Percentiles rank a stretch among this genome's conserved stretches.
Evolutionary conservation across 768 basidiomycete species (phyloP).

Genomic region (Mycena belliarum): DNA sequence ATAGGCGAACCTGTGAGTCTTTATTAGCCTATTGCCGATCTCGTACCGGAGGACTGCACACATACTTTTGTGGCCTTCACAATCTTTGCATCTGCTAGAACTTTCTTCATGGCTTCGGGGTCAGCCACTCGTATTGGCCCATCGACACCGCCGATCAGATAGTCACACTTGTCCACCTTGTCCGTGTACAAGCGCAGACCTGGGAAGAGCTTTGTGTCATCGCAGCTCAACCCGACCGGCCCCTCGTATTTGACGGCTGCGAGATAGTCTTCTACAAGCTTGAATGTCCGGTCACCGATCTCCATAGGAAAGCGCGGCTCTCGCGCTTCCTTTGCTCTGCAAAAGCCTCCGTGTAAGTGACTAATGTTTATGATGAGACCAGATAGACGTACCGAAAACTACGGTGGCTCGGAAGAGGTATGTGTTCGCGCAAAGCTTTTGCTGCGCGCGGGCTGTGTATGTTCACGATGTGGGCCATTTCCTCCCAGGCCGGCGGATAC

Average conservation of each 20-base stretch:
- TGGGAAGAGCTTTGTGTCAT: neutral
- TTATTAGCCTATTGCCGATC: neutral
- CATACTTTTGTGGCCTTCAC: neutral
- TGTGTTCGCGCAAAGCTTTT: conserved; percentile 21
- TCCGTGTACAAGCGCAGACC: neutral
- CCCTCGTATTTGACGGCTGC: neutral
- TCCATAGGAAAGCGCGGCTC: conserved; percentile 24
- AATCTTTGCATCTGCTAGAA: neutral
- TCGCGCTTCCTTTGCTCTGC: conserved; percentile 9
- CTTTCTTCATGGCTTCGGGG: neutral
- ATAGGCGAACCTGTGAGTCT: conserved; percentile 29
- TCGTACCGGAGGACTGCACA: neutral
- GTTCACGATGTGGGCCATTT: conserved; percentile 30
- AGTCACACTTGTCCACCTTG: neutral
- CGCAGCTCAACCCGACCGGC: neutral
- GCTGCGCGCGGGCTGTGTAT: conserved; percentile 32
- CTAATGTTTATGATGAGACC: neutral
- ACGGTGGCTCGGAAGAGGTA: conserved; percentile 19
- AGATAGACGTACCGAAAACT: conserved; percentile 20
- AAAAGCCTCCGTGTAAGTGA: neutral
- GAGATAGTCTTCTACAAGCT: conserved; percentile 21
- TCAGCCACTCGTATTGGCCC: too few species aligned
- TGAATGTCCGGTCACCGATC: conserved; percentile 25
- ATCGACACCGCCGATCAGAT: neutral
- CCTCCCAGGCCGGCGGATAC: conserved; percentile 31